Conservation (phyloP, 306 rosid genomes). For the Prosopis cineraria region DNA sequence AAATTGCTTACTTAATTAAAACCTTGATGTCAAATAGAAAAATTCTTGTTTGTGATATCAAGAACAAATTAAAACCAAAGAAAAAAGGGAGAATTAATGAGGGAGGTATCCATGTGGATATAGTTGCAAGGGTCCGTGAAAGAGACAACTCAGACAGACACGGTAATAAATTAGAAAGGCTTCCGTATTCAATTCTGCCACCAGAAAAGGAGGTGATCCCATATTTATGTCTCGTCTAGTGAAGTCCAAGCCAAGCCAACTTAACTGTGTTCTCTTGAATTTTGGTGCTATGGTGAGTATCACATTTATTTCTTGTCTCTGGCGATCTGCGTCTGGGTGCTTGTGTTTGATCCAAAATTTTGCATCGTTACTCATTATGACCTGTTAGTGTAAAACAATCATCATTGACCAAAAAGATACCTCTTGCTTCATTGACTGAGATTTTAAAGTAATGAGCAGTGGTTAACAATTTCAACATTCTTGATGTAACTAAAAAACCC, state of each 20-base stretch:
- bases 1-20: background rate
- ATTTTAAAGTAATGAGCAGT: too few relatives aligned
- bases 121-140: slow-evolving; percentile 49
- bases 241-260: background rate
- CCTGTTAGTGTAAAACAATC: background rate
- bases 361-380: background rate
- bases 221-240: background rate
- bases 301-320: background rate
- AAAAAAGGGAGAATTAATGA: slow-evolving; percentile 14
- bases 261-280: background rate
- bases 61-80: too few relatives aligned
- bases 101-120: slow-evolving; percentile 14
- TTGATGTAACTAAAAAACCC: too few relatives aligned
- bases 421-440: background rate
- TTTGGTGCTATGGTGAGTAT: background rate
- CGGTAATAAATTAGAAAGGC: background rate
- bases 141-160: background rate
- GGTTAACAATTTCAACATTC: too few relatives aligned
- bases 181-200: slow-evolving; percentile 39
- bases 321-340: too few relatives aligned
- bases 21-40: background rate
- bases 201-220: slow-evolving; percentile 61
- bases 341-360: background rate
- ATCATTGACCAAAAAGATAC: background rate
- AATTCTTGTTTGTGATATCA: background rate